Evolutionary conservation across 1,284 basidiomycete genomes (phyloP).

Genomic region (Chondrostereum purpureum): DNA sequence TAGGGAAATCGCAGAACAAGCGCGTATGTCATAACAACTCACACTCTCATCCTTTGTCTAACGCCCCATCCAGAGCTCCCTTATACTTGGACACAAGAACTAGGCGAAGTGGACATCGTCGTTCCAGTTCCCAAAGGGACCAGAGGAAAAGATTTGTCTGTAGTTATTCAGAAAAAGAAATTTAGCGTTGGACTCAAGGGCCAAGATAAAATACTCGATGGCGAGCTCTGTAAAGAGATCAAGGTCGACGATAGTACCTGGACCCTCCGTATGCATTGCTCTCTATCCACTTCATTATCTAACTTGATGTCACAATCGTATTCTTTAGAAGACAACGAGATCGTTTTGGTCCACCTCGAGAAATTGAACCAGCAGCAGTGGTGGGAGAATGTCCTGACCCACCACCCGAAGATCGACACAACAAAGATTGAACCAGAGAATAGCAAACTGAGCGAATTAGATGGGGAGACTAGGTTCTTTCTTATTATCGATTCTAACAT

Average conservation of each 20-base stretch:
- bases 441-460: conserved; percentile 93
- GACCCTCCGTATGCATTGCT: conserved; percentile 73
- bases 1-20: conserved; percentile 78
- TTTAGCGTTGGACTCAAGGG: conserved; percentile 85
- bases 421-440: conserved; percentile 94
- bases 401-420: conserved; percentile 96
- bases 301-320: conserved; percentile 3
- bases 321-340: conserved; percentile 69
- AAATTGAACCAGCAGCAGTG: conserved; percentile 85
- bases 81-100: conserved; percentile 88
- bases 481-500: conserved; percentile 6
- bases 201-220: conserved; percentile 76
- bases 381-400: conserved; percentile 97
- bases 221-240: conserved; percentile 91
- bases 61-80: conserved; percentile 54
- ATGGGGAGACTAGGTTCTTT: conserved; percentile 79
- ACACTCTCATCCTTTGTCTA: conserved; percentile 12
- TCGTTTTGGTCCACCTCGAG: conserved; percentile 76
- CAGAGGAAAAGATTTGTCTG: conserved; percentile 67
- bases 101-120: conserved; percentile 80
- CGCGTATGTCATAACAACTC: conserved; percentile 45
- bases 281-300: conserved; percentile 9
- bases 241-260: conserved; percentile 97
- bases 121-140: conserved; percentile 87
- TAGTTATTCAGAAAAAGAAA: conserved; percentile 77